These are phyloP conservation scores for Rhamnella rubrinervis DNA, from an alignment of 331 rosid genomes.

Conservation along the genomic window DNA sequence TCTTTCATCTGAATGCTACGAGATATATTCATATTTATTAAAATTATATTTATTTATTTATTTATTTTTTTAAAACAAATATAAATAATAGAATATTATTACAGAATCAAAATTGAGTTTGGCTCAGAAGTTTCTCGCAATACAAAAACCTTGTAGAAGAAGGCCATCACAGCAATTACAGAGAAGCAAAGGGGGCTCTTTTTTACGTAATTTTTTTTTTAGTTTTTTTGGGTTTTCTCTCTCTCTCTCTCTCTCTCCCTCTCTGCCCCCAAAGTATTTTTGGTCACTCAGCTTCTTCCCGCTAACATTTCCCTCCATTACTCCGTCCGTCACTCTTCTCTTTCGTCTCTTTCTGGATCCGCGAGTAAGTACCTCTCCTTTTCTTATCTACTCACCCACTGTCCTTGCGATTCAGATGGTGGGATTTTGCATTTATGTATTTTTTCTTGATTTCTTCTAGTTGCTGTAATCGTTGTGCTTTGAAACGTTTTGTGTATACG, in stretches of 20 bases:
- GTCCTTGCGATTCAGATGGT: not conserved
- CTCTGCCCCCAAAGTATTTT: not conserved
- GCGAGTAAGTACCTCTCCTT: not conserved
- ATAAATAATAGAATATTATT: no score
- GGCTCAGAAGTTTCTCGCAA: no score
- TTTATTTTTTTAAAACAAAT: no score
- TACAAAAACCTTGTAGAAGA: no score
- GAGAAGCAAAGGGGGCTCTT: not conserved
- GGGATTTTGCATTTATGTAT: not conserved
- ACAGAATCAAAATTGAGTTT: no score
- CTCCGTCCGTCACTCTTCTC: not conserved
- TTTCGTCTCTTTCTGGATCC: not conserved
- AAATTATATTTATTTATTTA: no score
- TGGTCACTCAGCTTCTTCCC: constrained; percentile 15
- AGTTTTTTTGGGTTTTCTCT: not conserved
- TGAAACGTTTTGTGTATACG: not conserved
- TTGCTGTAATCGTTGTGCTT: not conserved
- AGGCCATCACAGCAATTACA: not conserved
- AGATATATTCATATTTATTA: no score
- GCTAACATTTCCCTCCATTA: constrained; percentile 14
- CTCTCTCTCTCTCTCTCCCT: not conserved
- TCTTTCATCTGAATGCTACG: no score
- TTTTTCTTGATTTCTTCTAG: not conserved
- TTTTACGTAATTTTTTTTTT: no score
- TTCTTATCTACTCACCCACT: not conserved